Base-by-base conservation (phyloP, 306 rosid genomes). In the Macrotyloma uniflorum region DNA sequence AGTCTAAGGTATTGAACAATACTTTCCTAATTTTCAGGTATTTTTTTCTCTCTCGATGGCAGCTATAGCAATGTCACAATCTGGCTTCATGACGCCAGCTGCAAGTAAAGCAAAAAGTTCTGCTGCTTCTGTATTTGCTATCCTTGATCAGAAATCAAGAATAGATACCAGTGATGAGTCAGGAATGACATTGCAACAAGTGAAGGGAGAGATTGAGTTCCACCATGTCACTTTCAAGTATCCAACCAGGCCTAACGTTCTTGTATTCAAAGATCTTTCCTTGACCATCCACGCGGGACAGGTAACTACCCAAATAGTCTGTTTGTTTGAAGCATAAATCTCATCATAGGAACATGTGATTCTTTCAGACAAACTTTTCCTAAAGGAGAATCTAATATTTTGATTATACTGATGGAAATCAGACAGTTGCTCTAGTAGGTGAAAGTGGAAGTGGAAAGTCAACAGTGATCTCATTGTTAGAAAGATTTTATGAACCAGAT, bases 391-490 rank as follows among this genome's bases (percentile, higher is more conserved):
- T 33, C 73, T 77, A 71, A 59, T 30, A 26, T 11, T 88, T 50
- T 67, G 49, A 43, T 73, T 87, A 8, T 57, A 12, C 28, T 62
- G 24, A 35, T 67, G 36, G 50, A 26, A n/a, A 55, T 78, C 86
- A 92, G 97, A 92, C 96, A 11, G 87, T 89, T 64, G 97, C 96
- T n/a, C 70, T 92, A 19, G 97, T 90, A 2, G 97, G 97, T 6
- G 97, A 92, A 83, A 92, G 97, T 77, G 97, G 97, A 30, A 84
- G 97, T 36, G 97, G 97, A 66, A 92, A 92, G 59, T 92, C 97
- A 24, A 92, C 97, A 2, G 86, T 92, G 79, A 89, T 92, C 64
- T 88, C 92, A 5, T 24, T 92, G 82, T 36, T 92, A 85, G 92
- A 92, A 45, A 87, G 97, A 67, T 89, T 92, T 76, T 92, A 92